These are phyloP conservation scores for Trichoderma aggressivum DNA, from an alignment of 2,329 filamentous ascomycete species.

Conservation along the genomic window DNA sequence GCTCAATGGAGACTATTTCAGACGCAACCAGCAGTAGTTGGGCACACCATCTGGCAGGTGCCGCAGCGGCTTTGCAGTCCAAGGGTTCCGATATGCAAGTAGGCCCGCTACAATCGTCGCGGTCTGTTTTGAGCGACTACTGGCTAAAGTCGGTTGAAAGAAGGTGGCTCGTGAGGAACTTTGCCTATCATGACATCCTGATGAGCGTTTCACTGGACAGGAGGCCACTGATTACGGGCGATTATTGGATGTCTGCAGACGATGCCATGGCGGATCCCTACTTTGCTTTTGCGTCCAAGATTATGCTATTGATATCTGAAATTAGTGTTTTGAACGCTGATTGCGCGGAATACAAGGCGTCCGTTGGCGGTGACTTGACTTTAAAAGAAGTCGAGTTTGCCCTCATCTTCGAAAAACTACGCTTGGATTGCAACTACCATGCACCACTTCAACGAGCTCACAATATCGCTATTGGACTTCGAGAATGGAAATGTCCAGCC, in stretches of 20 bases:
- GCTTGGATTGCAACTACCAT: not conserved
- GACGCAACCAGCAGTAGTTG: not conserved
- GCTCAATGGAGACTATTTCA: not conserved
- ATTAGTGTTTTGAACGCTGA: constrained; percentile 2
- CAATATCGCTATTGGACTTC: not conserved
- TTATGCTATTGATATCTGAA: not conserved
- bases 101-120: not conserved
- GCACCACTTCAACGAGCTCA: not conserved
- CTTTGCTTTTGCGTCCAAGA: not conserved
- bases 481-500: not conserved
- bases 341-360: not conserved
- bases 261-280: not conserved
- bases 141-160: not conserved
- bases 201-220: not conserved
- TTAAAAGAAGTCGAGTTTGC: not conserved
- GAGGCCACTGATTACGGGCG: not conserved
- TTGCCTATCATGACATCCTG: constrained; percentile 2
- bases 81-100: not conserved
- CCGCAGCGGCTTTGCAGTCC: not conserved
- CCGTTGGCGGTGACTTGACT: not conserved
- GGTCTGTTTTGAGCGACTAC: not conserved
- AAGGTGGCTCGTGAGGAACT: not conserved
- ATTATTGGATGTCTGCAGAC: not conserved
- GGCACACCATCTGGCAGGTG: not conserved
- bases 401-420: not conserved